Evolutionary conservation across 306 rosid species (phyloP).

Genomic region (Quercus gilva): DNA sequence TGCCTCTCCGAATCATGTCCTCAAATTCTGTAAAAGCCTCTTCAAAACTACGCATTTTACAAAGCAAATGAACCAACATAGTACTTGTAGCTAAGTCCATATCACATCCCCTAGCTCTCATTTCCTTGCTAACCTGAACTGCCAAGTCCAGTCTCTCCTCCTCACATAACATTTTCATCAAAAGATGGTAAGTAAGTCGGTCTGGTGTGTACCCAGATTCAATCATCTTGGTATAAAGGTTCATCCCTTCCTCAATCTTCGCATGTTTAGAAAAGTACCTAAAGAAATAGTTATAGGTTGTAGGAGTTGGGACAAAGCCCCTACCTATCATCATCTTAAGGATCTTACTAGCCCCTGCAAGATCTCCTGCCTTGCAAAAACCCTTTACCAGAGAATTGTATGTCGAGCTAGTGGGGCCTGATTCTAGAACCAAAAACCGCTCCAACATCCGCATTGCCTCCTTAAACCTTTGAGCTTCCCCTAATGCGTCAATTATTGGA

Average conservation of each 20-base stretch:
- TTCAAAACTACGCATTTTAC: conserved; percentile 67
- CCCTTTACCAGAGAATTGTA: conserved; percentile 86
- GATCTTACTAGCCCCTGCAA: conserved; percentile 75
- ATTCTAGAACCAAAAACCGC: conserved; percentile 63
- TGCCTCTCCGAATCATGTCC: conserved; percentile 78
- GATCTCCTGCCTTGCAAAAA: conserved; percentile 79
- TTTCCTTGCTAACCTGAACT: conserved; percentile 75
- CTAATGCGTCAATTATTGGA: conserved; percentile 80
- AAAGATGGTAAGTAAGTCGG: conserved; percentile 76
- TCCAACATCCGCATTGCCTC: conserved; percentile 88
- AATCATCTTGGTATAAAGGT: conserved; percentile 76
- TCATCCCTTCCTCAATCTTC: conserved; percentile 86
- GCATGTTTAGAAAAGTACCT: conserved; percentile 70
- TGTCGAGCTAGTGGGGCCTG: conserved; percentile 79
- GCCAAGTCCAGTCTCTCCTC: conserved; percentile 74
- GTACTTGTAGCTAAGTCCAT: conserved; percentile 83
- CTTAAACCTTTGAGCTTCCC: conserved; percentile 74
- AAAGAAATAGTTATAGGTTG: conserved; percentile 88
- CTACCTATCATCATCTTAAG: conserved; percentile 81
- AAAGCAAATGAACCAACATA: conserved; percentile 71
- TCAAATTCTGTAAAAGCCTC: conserved; percentile 73
- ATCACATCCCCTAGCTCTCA: conserved; percentile 73
- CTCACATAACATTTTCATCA: conserved; percentile 86
- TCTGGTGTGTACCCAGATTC: conserved; percentile 77
- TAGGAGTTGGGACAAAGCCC: conserved; percentile 65